Percentiles rank a stretch among this genome's conserved stretches.
These are phyloP conservation scores for Alternaria angustiovoidea DNA, from an alignment of 2,329 filamentous ascomycete genomes.

Conservation along the genomic window DNA sequence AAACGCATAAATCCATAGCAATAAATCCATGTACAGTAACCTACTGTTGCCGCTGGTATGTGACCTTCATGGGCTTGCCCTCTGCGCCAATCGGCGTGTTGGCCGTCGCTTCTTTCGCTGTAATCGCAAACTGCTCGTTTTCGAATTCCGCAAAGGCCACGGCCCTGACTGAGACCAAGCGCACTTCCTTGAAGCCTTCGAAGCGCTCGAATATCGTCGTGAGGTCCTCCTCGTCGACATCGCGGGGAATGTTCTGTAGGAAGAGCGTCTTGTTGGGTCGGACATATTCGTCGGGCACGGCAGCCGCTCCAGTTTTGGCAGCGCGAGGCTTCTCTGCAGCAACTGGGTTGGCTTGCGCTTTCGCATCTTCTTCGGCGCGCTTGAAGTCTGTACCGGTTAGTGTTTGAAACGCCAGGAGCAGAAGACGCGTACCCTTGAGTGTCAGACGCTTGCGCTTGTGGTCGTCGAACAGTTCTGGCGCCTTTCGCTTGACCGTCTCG, in stretches of 20 bases:
- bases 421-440: conserved; percentile 76
- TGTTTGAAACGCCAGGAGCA: conserved; percentile 43
- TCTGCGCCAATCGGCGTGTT: conserved; percentile 81
- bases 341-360: conserved; percentile 76
- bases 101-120: conserved; percentile 90
- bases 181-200: conserved; percentile 92
- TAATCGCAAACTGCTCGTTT: conserved; percentile 85
- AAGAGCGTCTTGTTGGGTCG: conserved; percentile 98
- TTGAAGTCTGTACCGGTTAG: conserved; percentile 66
- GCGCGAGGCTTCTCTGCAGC: conserved; percentile 64
- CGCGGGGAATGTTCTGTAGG: conserved; percentile 88
- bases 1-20: conserved; percentile 34
- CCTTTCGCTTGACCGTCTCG: conserved; percentile 78
- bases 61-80: conserved; percentile 86
- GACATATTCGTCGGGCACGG: conserved; percentile 96
- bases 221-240: conserved; percentile 81
- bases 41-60: conserved; percentile 85
- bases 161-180: conserved; percentile 84
- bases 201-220: conserved; percentile 85
- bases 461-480: conserved; percentile 83
- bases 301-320: conserved; percentile 72
- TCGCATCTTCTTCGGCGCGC: conserved; percentile 81
- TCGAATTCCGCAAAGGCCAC: conserved; percentile 99
- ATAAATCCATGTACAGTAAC: conserved; percentile 32
- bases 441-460: conserved; percentile 86